Evolutionary conservation across 2,329 filamentous ascomycete species (phyloP), one percentile per base, ranked within the genome.

Genomic region (Podosphaera xanthii): DNA sequence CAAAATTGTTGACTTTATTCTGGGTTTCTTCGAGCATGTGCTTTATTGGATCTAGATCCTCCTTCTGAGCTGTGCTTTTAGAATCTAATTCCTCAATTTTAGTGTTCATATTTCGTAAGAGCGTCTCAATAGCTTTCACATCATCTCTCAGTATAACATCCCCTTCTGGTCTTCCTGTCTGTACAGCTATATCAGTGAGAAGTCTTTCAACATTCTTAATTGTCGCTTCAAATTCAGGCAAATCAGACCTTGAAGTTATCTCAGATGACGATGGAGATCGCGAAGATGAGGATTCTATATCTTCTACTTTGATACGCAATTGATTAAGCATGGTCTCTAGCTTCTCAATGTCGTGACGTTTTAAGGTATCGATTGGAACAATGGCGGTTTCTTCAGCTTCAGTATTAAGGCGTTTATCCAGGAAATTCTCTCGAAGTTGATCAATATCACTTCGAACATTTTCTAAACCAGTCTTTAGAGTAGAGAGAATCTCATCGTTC

Each of bases 401-500:
- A 0, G 77, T 73, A 30, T 84, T 72, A 2, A 81, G 78, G n/a
- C 65, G 64, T 36, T 71, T 72, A 53, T 75, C 74, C 46, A 70
- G 70, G 61, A 65, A 68, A 49, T 71, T 72, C 33, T 84, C 80
- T n/a, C 86, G 85, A 46, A 96, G 75, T 30, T 77, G 76, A 60
- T 89, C 85, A 63, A 96, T 86, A 56, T 96, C 90, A 1, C 79
- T 77, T 58, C 83, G 82, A 14, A 97, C 77, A 46, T 77, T 78
- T 50, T 85, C 82, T 7, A 97, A 74, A 0, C 89, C 90, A n/a
- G 82, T 78, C 69, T 86, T 94, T 59, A 97, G 76, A 0, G 87
- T 87, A 61, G 95, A 87, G 0, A 96, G 76, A 58, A 96, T 90
- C 70, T 96, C 89, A 63, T 94, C 87, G 61, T 86, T 91, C 60